Conservation (phyloP, 148 eudicot species). For the Rhododendron kiyosumense region DNA sequence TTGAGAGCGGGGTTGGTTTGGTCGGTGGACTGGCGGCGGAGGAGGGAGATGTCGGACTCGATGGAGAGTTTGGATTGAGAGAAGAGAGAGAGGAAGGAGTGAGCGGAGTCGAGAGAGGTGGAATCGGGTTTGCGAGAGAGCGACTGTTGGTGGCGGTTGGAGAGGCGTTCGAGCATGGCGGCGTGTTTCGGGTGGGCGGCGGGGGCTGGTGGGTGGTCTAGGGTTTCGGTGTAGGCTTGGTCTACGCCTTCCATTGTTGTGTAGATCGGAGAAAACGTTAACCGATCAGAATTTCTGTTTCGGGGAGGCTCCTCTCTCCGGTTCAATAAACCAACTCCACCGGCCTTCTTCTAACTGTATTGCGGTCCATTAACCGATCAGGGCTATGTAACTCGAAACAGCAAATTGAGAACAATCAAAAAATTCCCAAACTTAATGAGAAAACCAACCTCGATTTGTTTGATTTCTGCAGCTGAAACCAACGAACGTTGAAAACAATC, state of each 20-base stretch:
- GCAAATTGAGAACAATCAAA: too few relatives aligned
- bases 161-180: slow-evolving; percentile 71
- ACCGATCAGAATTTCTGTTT: too few relatives aligned
- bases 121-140: slow-evolving; percentile 19
- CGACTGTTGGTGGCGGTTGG: slow-evolving; percentile 54
- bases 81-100: slow-evolving; percentile 56
- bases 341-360: too few relatives aligned
- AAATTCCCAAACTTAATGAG: too few relatives aligned
- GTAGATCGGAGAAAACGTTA: too few relatives aligned
- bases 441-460: too few relatives aligned
- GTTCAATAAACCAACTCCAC: too few relatives aligned
- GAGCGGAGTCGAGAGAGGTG: slow-evolving; percentile 46
- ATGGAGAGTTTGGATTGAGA: slow-evolving; percentile 47
- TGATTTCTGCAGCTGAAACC: too few relatives aligned
- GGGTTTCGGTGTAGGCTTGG: not conserved
- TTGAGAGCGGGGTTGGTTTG: slow-evolving; percentile 19
- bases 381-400: too few relatives aligned
- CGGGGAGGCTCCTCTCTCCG: too few relatives aligned
- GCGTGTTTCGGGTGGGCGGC: slow-evolving; percentile 47
- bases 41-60: slow-evolving; percentile 30
- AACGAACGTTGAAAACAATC: too few relatives aligned
- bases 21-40: slow-evolving; percentile 27
- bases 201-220: slow-evolving; percentile 5
- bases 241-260: slow-evolving; percentile 14
- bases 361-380: too few relatives aligned